phyloP scores from a whole-genome alignment of 1,284 basidiomycete genomes.

The Dichomitus squalens region DNA sequence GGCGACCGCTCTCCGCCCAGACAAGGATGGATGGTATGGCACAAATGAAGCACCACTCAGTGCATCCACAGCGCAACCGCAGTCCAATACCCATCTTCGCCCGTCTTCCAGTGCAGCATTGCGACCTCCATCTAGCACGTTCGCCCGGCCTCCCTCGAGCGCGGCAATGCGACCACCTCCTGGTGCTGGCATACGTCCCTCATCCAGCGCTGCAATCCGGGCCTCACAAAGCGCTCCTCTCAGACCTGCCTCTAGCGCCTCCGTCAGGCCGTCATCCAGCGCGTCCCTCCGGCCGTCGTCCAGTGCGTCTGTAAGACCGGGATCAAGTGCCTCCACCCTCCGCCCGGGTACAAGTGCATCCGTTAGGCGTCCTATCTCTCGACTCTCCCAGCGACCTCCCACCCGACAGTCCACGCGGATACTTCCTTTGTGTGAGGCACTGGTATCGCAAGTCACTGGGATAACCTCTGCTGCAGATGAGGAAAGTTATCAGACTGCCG shows the following conservation, averaged over 20 bases:
- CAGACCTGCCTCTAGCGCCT: slow-evolving; percentile 38
- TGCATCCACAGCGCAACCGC: slow-evolving; percentile 12
- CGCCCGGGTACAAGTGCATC: slow-evolving; percentile 30
- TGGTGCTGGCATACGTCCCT: slow-evolving; percentile 28
- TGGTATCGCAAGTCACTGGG: slow-evolving; percentile 57
- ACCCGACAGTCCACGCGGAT: slow-evolving; percentile 51
- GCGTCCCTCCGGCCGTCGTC: slow-evolving; percentile 32
- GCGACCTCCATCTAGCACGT: slow-evolving; percentile 35
- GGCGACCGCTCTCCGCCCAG: slow-evolving; percentile 1
- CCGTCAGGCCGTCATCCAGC: slow-evolving; percentile 34
- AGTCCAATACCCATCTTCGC: slow-evolving; percentile 4
- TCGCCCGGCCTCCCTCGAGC: slow-evolving; percentile 41
- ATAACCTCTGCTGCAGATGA: slow-evolving; percentile 39
- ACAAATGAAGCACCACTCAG: slow-evolving; percentile 10
- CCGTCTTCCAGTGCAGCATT: slow-evolving; percentile 20
- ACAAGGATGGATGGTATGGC: slow-evolving; percentile 23
- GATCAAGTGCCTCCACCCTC: slow-evolving; percentile 35
- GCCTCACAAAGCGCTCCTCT: slow-evolving; percentile 26
- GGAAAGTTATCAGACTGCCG: slow-evolving; percentile 48
- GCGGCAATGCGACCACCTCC: slow-evolving; percentile 37
- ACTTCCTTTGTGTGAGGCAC: slow-evolving; percentile 51
- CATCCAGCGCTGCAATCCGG: slow-evolving; percentile 27
- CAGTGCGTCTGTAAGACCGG: slow-evolving; percentile 32
- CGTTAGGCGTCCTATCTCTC: slow-evolving; percentile 50
- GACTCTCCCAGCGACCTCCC: slow-evolving; percentile 53